These are phyloP conservation scores for Xylariaceae sp. DNA, from an alignment of 2,329 filamentous ascomycete species.

Conservation along the genomic window DNA sequence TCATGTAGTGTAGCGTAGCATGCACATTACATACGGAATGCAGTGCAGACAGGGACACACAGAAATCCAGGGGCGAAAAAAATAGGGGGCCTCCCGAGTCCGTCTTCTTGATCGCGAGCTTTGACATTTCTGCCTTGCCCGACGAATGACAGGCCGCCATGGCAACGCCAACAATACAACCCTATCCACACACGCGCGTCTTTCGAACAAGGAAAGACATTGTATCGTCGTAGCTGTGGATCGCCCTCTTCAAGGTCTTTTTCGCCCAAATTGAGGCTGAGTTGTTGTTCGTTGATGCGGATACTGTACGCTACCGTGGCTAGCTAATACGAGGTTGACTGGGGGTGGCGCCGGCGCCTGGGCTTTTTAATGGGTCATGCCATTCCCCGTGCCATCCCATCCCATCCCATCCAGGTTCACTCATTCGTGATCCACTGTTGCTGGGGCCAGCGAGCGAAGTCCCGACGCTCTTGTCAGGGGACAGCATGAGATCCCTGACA, in stretches of 20 bases:
- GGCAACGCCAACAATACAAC: slow-evolving; percentile 4
- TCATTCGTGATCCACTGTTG: too few species aligned
- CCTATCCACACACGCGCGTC: slow-evolving; percentile 10
- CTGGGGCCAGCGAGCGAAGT: slow-evolving; percentile 8
- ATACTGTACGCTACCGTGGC: not conserved
- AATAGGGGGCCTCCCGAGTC: slow-evolving; percentile 7
- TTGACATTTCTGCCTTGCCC: not conserved
- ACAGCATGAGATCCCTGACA: slow-evolving; percentile 11
- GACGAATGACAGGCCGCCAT: slow-evolving; percentile 7
- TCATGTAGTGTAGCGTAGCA: too few species aligned
- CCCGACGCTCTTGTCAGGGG: slow-evolving; percentile 8
- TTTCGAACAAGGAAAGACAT: not conserved
- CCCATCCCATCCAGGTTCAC: too few species aligned
- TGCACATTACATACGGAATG: not conserved
- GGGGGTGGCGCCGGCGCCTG: slow-evolving; percentile 14
- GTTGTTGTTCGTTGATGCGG: not conserved
- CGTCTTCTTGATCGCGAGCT: not conserved
- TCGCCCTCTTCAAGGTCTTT: too few species aligned
- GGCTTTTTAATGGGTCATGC: slow-evolving; percentile 7
- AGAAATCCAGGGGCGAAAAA: slow-evolving; percentile 1
- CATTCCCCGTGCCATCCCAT: too few species aligned
- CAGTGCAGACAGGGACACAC: not conserved
- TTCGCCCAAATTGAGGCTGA: slow-evolving; percentile 14
- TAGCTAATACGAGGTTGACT: slow-evolving; percentile 15
- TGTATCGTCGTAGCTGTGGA: too few species aligned